Evolutionary conservation across 2,329 filamentous ascomycete species (phyloP).

Genomic region (Neoarthrinium moseri): DNA sequence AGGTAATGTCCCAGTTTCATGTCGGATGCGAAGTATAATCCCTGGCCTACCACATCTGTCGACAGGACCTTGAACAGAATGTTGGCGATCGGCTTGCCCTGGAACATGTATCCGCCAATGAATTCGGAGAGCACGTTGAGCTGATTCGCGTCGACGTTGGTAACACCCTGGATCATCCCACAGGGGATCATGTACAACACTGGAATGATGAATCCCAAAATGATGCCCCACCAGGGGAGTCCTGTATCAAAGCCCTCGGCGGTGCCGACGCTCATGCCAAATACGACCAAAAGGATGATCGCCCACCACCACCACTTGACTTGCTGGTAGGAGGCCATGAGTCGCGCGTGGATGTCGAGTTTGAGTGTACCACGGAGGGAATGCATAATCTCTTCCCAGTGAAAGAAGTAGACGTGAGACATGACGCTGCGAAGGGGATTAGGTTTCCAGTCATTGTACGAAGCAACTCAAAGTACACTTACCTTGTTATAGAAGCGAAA

Average conservation of each 20-base stretch:
- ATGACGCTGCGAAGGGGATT: slow-evolving; percentile 19
- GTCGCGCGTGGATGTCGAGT: slow-evolving; percentile 39
- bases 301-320: slow-evolving; percentile 47
- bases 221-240: slow-evolving; percentile 42
- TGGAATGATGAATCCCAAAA: slow-evolving; percentile 42
- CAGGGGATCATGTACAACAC: slow-evolving; percentile 44
- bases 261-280: slow-evolving; percentile 23
- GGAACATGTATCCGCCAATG: slow-evolving; percentile 45
- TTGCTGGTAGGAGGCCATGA: slow-evolving; percentile 36
- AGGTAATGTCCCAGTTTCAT: slow-evolving; percentile 52
- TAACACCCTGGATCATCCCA: slow-evolving; percentile 45
- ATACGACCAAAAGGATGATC: slow-evolving; percentile 29
- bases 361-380: slow-evolving; percentile 25
- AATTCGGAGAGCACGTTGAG: slow-evolving; percentile 47
- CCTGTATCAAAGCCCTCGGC: slow-evolving; percentile 37
- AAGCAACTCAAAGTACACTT: background rate
- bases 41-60: slow-evolving; percentile 39
- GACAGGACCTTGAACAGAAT: slow-evolving; percentile 43
- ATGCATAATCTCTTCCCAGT: slow-evolving; percentile 43
- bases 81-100: slow-evolving; percentile 44
- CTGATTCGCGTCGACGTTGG: slow-evolving; percentile 48
- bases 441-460: background rate
- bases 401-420: slow-evolving; percentile 43
- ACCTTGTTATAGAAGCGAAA: slow-evolving; percentile 28
- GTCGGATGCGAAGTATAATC: slow-evolving; percentile 44